Evolutionary conservation across 208 protist species (phyloP), one percentile per base, ranked within the genome.

Genomic region (Angomonas deanei): DNA sequence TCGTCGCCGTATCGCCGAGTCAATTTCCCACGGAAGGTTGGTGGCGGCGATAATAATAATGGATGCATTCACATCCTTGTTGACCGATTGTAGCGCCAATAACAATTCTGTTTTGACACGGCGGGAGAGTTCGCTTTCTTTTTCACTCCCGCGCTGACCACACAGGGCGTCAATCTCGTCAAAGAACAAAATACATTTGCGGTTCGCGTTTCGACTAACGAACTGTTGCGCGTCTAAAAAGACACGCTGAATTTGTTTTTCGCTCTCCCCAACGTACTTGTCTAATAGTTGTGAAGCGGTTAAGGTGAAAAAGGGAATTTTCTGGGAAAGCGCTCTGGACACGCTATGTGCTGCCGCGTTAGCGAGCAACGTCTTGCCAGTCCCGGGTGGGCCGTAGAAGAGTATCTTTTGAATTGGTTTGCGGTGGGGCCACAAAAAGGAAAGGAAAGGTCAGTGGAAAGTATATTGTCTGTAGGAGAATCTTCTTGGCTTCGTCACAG

Each of bases 101-200:
- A 99, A 84, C 32, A 99, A 96, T 80, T 99, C 98, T 24, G 98
- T 99, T 76, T 99, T 99, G 38, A 99, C 85, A 17, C 98, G 84
- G 11, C 98, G 81, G 4, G 97, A 83, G 1, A 83, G 76, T 53
- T 97, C 91, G 28, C 82, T 91, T 73, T 96, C 92, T 6, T 78
- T 76, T 13, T 73, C 49, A 38, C 56, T 76, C 52, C 87, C 87
- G 21, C 96, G 79, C 21, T 56, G 61, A 31, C 85, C 72, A 56
- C 94, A 93, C 27, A 98, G 72, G 3, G 93, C 95, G 53, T 98
- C 96, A 21, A 98, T 70, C 68, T 98, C 96, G 66, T 98, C 96
- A 36, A 98, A 81, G 75, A 98, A 98, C 10, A 98, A 71, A 6
- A 98, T 70, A 64, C 82, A 83, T 5, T 39, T 39, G 6, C n/a